Evolutionary conservation across 1,284 basidiomycete species (phyloP).

Genomic region (Moesziomyces antarcticus): DNA sequence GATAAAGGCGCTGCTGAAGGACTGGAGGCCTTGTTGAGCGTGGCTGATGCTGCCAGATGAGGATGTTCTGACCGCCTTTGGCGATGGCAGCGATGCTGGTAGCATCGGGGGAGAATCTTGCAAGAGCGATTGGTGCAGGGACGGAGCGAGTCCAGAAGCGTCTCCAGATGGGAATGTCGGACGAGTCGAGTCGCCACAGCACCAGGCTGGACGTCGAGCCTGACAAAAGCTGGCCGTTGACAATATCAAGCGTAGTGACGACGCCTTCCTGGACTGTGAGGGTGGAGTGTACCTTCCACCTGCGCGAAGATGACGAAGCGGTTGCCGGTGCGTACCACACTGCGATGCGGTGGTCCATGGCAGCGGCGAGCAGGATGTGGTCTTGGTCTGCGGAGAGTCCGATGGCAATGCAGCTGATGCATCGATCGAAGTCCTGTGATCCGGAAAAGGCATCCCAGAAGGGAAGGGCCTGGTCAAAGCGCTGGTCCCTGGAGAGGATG

Average conservation of each 20-base stretch:
- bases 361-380: slow-evolving; percentile 31
- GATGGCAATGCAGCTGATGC: slow-evolving; percentile 28
- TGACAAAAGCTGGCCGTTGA: slow-evolving; percentile 30
- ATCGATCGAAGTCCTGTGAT: slow-evolving; percentile 28
- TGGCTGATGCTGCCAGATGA: slow-evolving; percentile 43
- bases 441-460: slow-evolving; percentile 54
- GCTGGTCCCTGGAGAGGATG: slow-evolving; percentile 36
- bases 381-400: slow-evolving; percentile 18
- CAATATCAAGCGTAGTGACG: slow-evolving; percentile 35
- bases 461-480: slow-evolving; percentile 43
- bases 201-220: slow-evolving; percentile 28
- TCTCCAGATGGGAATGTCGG: slow-evolving; percentile 43
- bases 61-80: slow-evolving; percentile 31
- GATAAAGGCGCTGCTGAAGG: slow-evolving; percentile 41
- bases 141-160: slow-evolving; percentile 36
- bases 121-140: slow-evolving; percentile 31
- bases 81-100: slow-evolving; percentile 44
- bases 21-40: slow-evolving; percentile 18
- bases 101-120: slow-evolving; percentile 41
- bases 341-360: slow-evolving; percentile 48
- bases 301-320: slow-evolving; percentile 20
- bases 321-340: slow-evolving; percentile 32
- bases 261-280: slow-evolving; percentile 39
- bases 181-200: slow-evolving; percentile 43
- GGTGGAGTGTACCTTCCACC: slow-evolving; percentile 51